phyloP scores from a whole-genome alignment of 2,329 filamentous ascomycete species.

The Beauveria medogensis region DNA sequence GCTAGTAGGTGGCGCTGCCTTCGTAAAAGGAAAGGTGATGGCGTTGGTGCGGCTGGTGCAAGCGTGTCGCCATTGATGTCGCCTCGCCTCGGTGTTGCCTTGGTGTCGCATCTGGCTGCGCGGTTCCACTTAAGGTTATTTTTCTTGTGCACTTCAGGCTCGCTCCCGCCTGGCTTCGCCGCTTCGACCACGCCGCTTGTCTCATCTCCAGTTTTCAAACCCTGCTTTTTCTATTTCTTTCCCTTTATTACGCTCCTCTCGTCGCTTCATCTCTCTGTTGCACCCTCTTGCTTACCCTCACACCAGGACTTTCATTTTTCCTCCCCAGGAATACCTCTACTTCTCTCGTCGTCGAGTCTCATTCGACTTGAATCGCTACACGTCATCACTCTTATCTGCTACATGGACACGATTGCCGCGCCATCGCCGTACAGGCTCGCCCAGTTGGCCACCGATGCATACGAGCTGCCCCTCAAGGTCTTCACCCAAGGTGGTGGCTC shows the following conservation, averaged over 20 bases:
- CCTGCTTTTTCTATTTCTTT: not conserved
- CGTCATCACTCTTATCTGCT: not conserved
- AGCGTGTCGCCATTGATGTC: slow-evolving; percentile 3
- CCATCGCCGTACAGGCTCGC: slow-evolving; percentile 39
- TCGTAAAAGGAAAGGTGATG: not conserved
- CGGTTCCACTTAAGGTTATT: slow-evolving; percentile 11
- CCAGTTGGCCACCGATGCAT: slow-evolving; percentile 28
- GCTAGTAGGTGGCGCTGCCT: not conserved
- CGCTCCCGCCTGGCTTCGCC: not conserved
- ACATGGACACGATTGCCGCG: slow-evolving; percentile 34
- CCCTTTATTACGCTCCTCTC: not conserved
- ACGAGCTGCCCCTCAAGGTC: slow-evolving; percentile 34
- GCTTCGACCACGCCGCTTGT: not conserved
- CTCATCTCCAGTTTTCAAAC: slow-evolving; percentile 2
- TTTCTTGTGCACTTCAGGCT: slow-evolving; percentile 5
- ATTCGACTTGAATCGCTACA: not conserved
- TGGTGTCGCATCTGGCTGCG: slow-evolving; percentile 4
- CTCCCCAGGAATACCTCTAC: not conserved
- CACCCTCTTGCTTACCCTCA: not conserved
- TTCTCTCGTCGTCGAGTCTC: not conserved
- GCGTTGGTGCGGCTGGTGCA: not conserved
- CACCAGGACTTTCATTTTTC: not conserved
- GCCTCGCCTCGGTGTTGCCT: not conserved
- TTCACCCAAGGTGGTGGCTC: slow-evolving; percentile 35
- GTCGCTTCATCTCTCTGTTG: not conserved